Evolutionary conservation across 2,329 filamentous ascomycete species (phyloP).

Genomic region (Amauroascus niger): DNA sequence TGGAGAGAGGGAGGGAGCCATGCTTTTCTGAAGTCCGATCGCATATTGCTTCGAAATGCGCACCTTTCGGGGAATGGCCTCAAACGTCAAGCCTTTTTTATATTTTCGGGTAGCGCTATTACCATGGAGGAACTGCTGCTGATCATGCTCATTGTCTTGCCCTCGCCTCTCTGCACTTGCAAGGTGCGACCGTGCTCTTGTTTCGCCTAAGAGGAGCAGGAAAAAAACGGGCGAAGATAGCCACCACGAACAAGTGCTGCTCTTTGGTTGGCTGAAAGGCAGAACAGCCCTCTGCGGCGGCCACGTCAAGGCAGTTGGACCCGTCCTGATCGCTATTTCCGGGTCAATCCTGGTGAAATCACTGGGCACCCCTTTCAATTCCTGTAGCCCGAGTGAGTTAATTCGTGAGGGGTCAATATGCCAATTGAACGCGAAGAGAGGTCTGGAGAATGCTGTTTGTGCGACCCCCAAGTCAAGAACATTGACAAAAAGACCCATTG

Average conservation of each 20-base stretch:
- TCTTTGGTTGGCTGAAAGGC: slow-evolving; percentile 19
- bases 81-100: background rate
- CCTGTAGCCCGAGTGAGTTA: slow-evolving; percentile 4
- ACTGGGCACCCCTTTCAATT: slow-evolving; percentile 2
- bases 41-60: background rate
- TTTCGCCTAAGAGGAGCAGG: background rate
- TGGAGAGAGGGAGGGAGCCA: too few relatives aligned
- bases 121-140: background rate
- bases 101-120: background rate
- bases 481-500: too few relatives aligned
- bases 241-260: slow-evolving; percentile 18
- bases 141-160: background rate
- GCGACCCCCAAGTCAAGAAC: background rate
- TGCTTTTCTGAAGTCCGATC: background rate
- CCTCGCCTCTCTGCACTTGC: background rate
- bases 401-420: background rate
- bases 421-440: background rate
- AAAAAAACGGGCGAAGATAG: slow-evolving; percentile 4
- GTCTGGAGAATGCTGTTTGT: background rate
- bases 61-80: background rate
- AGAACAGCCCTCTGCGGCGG: slow-evolving; percentile 21
- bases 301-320: slow-evolving; percentile 24
- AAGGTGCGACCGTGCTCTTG: background rate
- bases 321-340: slow-evolving; percentile 11
- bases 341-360: slow-evolving; percentile 12